Evolutionary conservation across 2,329 filamentous ascomycete species (phyloP).

Genomic region (Pezicula neosporulosa): DNA sequence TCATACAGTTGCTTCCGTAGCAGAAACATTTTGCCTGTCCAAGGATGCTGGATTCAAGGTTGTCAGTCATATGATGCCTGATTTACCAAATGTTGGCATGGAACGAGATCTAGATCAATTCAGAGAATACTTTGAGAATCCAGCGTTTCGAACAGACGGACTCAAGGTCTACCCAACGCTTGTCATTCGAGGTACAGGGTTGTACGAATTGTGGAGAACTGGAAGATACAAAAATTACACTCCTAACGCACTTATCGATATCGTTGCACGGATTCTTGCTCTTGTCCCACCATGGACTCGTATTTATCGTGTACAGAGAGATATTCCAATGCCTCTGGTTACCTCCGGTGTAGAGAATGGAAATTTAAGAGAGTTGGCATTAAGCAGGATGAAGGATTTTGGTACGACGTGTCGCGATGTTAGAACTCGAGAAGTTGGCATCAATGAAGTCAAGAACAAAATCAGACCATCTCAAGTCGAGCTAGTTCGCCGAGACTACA

Average conservation of each 20-base stretch:
- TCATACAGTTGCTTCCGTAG: slow-evolving; percentile 91
- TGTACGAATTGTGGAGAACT: slow-evolving; percentile 97
- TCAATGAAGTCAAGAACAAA: slow-evolving; percentile 99
- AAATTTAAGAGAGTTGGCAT: slow-evolving; percentile 86
- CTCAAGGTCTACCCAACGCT: slow-evolving; percentile 98
- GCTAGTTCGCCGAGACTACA: slow-evolving; percentile 88
- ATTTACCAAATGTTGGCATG: slow-evolving; percentile 96
- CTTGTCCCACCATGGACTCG: slow-evolving; percentile 96
- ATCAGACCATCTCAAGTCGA: slow-evolving; percentile 95
- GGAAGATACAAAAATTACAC: slow-evolving; percentile 98
- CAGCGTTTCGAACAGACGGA: slow-evolving; percentile 91
- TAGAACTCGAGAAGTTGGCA: slow-evolving; percentile 90
- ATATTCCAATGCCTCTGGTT: slow-evolving; percentile 99
- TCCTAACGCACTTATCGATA: slow-evolving; percentile 90
- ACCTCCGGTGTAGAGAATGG: slow-evolving; percentile 98
- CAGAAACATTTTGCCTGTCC: slow-evolving; percentile 93
- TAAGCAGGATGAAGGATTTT: slow-evolving; percentile 99
- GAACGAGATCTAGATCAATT: slow-evolving; percentile 97
- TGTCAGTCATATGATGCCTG: slow-evolving; percentile 99
- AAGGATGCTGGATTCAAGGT: slow-evolving; percentile 99
- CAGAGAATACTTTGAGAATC: slow-evolving; percentile 95
- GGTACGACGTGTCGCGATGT: slow-evolving; percentile 96
- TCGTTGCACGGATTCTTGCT: slow-evolving; percentile 93
- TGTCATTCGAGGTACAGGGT: slow-evolving; percentile 90
- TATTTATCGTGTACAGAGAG: slow-evolving; percentile 96